Evolutionary conservation across 2,329 filamentous ascomycete genomes (phyloP).

Genomic region (Fusarium sp.): DNA sequence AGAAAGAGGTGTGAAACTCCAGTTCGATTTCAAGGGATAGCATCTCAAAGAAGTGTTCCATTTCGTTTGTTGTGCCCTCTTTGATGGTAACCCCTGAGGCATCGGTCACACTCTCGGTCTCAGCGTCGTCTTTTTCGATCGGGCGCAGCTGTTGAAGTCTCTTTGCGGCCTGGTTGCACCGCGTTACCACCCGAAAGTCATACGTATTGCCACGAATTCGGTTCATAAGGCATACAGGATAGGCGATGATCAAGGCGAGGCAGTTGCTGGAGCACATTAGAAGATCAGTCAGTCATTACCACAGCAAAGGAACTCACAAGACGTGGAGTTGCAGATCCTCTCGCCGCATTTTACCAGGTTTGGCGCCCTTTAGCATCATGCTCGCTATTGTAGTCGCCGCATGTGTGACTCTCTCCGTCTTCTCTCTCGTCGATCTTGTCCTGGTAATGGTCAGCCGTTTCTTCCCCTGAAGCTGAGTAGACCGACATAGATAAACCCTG

Average conservation of each 20-base stretch:
- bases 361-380: constrained; percentile 35
- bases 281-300: background rate
- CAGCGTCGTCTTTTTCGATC: background rate
- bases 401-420: constrained; percentile 36
- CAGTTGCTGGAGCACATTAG: constrained; percentile 39
- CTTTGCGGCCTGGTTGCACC: constrained; percentile 33
- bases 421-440: constrained; percentile 31
- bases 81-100: background rate
- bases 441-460: constrained; percentile 13
- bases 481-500: constrained; percentile 38
- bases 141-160: constrained; percentile 27
- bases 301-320: constrained; percentile 28
- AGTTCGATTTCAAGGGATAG: constrained; percentile 40
- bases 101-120: background rate
- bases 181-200: constrained; percentile 39
- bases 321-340: constrained; percentile 29
- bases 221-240: constrained; percentile 40
- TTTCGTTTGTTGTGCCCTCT: background rate
- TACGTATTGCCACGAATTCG: constrained; percentile 38
- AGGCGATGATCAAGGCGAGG: constrained; percentile 39
- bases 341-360: background rate
- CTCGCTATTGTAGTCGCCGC: constrained; percentile 30
- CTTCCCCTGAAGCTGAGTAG: background rate
- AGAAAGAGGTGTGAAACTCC: constrained; percentile 28
- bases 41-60: constrained; percentile 42